These are phyloP conservation scores for Magnusiomyces magnusii DNA, from an alignment of 1,139 yeast genomes.

Conservation along the genomic window DNA sequence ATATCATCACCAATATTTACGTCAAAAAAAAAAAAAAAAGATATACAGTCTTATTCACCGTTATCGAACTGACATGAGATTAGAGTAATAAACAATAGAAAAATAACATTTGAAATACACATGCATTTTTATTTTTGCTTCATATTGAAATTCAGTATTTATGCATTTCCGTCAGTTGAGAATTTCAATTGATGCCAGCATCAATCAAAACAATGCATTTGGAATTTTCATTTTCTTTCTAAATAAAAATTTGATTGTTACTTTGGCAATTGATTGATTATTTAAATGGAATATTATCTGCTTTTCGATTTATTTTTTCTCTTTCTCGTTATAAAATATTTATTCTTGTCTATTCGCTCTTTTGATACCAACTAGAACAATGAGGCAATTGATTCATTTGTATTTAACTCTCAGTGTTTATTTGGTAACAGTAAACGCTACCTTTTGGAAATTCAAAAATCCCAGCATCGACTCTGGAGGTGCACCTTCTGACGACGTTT, in stretches of 20 bases:
- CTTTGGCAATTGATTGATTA: not conserved
- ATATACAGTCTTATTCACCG: not conserved
- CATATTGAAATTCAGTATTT: not conserved
- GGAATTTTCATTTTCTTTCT: not conserved
- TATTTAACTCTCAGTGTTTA: constrained; percentile 6
- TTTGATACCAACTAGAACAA: constrained; percentile 9
- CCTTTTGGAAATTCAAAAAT: constrained; percentile 9
- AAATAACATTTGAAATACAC: not conserved
- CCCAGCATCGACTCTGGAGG: constrained; percentile 5
- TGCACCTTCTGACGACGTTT: constrained; percentile 6
- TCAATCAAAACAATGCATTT: not conserved
- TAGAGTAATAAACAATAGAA: not conserved
- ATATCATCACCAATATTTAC: not conserved
- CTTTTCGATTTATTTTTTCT: not conserved
- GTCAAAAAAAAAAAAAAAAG: not conserved
- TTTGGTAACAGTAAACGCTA: constrained; percentile 10
- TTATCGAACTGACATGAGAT: not conserved
- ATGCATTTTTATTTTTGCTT: not conserved
- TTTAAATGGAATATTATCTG: not conserved
- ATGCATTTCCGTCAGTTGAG: not conserved
- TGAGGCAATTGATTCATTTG: constrained; percentile 11
- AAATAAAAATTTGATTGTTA: not conserved
- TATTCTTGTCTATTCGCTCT: constrained; percentile 5
- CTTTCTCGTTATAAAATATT: not conserved
- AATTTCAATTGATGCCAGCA: not conserved